phyloP scores from a whole-genome alignment of 2,329 filamentous ascomycete species.

The Trichophyton schoenleinii region DNA sequence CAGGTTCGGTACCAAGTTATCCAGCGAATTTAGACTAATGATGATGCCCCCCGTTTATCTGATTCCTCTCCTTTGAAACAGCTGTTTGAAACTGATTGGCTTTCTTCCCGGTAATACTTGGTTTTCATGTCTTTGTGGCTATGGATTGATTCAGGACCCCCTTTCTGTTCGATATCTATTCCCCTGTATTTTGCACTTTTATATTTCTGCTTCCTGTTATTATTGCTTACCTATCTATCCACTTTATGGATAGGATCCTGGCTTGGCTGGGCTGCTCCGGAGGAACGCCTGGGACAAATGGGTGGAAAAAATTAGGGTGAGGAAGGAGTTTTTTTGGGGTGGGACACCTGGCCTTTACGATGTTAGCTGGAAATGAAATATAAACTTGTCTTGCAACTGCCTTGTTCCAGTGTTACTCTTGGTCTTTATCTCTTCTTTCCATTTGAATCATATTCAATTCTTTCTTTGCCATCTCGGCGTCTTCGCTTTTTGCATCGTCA shows the following conservation, averaged over 20 bases:
- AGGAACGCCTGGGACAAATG: conserved; percentile 31
- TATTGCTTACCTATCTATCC: neutral
- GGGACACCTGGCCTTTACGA: neutral
- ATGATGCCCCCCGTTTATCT: conserved; percentile 21
- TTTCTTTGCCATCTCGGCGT: neutral
- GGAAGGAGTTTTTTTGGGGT: conserved; percentile 20
- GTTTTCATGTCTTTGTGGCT: conserved; percentile 25
- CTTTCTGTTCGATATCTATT: conserved; percentile 13
- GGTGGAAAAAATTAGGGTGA: conserved; percentile 25
- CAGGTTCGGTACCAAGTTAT: conserved; percentile 7
- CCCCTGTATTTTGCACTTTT: neutral
- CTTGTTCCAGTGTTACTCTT: neutral
- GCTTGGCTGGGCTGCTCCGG: conserved; percentile 22
- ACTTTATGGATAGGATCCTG: conserved; percentile 17
- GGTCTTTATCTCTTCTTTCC: neutral
- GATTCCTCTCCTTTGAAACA: neutral
- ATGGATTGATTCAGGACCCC: conserved; percentile 27
- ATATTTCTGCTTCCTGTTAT: neutral
- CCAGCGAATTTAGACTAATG: conserved; percentile 19
- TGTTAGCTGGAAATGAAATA: neutral
- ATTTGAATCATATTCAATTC: neutral
- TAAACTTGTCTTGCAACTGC: neutral
- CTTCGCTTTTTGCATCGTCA: neutral
- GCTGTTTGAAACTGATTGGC: neutral
- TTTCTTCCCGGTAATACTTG: conserved; percentile 11